Base-by-base conservation (phyloP, 2,329 filamentous ascomycete genomes). In the Colletotrichum theobromicola region DNA sequence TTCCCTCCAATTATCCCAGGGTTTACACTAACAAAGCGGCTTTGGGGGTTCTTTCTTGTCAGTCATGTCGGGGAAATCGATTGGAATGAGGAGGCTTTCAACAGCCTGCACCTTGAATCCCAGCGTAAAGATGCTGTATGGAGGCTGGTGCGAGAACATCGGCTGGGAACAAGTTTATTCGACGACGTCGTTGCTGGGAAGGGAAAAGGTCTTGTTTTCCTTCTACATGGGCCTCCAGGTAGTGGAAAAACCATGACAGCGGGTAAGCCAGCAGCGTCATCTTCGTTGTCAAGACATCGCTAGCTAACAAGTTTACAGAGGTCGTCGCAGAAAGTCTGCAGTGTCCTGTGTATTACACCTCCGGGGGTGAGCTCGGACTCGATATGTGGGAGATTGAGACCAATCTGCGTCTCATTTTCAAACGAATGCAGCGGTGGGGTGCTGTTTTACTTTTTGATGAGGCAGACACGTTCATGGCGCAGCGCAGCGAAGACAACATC, bases 31-130 rank as follows among this genome's bases (percentile, higher is more conserved):
- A 46, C 37, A 9, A 46, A 46, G 3, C 37, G 37, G 1, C 18
- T 46, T 4, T 46, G 37, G 37, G 37, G 37, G 2, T 46, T 46
- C n/a, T 46, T 46, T 21, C 42, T 46, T n/a, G 10, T 46, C 10
- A 46, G 42, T 13, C 42, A 46, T 46, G 5, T 21, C 1, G 42
- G 42, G 10, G 5, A 46, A 21, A 46, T 46, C 0, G 0, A 0
- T 21, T 46, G 42, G 42, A 46, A 46, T 46, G n/a, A 5, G 12
- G 9, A 46, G 1, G 42, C 42, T 2, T 46, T 21, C 7, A 10
- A 46, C 42, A 46, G n/a, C 5, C 3, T 46, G n/a, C 42, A 46
- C 2, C 42, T 46, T 5, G 42, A 46, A 21, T 13, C 42, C 1
- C 42, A 13, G 6, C 10, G 42, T 13, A 46, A 46, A 2, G 42